These are phyloP conservation scores for Tetrapyrgos nigripes DNA, from an alignment of 1,284 basidiomycete genomes.

Conservation along the genomic window DNA sequence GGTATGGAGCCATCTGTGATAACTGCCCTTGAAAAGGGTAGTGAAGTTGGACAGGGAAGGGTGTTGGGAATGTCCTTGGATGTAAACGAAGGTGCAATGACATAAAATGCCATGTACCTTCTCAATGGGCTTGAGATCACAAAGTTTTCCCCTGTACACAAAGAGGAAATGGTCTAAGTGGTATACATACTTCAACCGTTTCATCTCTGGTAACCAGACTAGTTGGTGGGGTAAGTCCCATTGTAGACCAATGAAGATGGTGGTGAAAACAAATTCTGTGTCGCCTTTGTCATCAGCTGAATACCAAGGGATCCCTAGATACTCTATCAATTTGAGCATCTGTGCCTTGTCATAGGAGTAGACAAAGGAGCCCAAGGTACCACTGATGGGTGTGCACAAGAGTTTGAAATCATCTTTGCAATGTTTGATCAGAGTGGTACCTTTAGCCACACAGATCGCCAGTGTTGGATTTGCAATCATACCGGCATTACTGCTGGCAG, in stretches of 20 bases:
- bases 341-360: neutral
- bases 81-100: conserved; percentile 26
- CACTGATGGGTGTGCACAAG: conserved; percentile 14
- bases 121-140: neutral
- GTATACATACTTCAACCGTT: conserved; percentile 1
- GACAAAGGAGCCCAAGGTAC: conserved; percentile 15
- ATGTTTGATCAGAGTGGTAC: conserved; percentile 16
- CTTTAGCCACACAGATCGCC: conserved; percentile 20
- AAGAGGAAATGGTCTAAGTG: too few relatives aligned
- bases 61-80: conserved; percentile 17
- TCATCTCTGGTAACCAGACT: conserved; percentile 20
- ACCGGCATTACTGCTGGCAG: conserved; percentile 23
- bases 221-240: neutral
- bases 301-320: conserved; percentile 4
- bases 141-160: conserved; percentile 2
- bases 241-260: conserved; percentile 3
- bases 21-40: too few relatives aligned
- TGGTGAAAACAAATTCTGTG: neutral
- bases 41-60: conserved; percentile 4
- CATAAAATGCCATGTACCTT: neutral
- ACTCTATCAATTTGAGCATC: neutral
- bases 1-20: too few relatives aligned
- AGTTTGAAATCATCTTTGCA: conserved; percentile 35
- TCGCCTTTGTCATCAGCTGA: neutral
- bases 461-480: conserved; percentile 22